A percentile compares a stretch with the other conserved stretches of the same genome.
These are phyloP conservation scores for Mortierella sp. DNA, from an alignment of 371 early-diverging fungal species.

Conservation along the genomic window DNA sequence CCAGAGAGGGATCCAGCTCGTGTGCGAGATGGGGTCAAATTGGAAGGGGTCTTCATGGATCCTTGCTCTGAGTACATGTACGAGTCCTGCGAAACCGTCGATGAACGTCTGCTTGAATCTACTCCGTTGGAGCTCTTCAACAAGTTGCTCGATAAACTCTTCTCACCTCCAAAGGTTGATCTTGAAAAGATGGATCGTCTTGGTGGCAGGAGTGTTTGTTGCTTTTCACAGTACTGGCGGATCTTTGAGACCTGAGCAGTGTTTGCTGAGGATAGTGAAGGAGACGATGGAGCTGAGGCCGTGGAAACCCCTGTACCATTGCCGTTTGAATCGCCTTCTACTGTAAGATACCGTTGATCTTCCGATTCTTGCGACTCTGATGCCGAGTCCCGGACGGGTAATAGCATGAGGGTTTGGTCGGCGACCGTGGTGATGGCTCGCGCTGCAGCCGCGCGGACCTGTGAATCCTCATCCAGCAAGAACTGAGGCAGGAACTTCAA, in stretches of 20 bases:
- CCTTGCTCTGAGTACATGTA: conserved; percentile 46
- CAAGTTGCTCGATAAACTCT: conserved; percentile 26
- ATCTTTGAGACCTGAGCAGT: conserved; percentile 37
- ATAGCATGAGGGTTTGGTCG: conserved; percentile 23
- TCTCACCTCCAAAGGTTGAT: conserved; percentile 32
- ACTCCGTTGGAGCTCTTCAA: conserved; percentile 22
- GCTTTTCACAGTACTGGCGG: conserved; percentile 52
- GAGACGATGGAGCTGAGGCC: conserved; percentile 9
- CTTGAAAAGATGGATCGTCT: conserved; percentile 48
- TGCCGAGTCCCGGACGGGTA: conserved; percentile 6
- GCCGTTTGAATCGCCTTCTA: conserved; percentile 6
- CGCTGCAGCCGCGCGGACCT: conserved; percentile 50
- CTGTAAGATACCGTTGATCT: background rate
- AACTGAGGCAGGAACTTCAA: conserved; percentile 50
- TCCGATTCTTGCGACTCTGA: conserved; percentile 25
- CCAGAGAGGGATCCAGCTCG: conserved; percentile 33
- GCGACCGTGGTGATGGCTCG: conserved; percentile 36
- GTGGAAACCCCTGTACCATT: conserved; percentile 1
- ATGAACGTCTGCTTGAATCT: conserved; percentile 43
- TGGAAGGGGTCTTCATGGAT: conserved; percentile 28
- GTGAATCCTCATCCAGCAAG: conserved; percentile 42
- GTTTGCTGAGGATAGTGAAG: conserved; percentile 28
- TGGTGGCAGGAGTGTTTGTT: conserved; percentile 51
- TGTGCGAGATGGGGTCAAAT: conserved; percentile 32
- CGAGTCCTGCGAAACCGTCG: conserved; percentile 48